These are phyloP conservation scores for Ceratocystis colombiana DNA, from an alignment of 2,329 filamentous ascomycete genomes.

Conservation along the genomic window DNA sequence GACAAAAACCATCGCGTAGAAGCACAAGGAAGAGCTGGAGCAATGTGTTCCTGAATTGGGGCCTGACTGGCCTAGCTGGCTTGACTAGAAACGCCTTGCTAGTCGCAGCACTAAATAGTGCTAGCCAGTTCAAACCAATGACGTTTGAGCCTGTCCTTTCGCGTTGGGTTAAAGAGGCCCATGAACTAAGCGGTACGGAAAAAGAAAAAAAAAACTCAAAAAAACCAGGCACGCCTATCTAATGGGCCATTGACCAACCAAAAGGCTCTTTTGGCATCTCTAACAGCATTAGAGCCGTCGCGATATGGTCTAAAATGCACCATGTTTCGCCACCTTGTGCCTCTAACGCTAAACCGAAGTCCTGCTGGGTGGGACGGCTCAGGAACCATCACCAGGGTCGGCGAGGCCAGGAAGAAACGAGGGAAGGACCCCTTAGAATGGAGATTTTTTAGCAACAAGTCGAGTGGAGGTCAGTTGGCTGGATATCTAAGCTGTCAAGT, in stretches of 20 bases:
- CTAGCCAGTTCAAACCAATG: not conserved
- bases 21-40: not conserved
- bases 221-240: not conserved
- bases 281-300: not conserved
- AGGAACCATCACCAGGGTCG: constrained; percentile 13
- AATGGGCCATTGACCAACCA: not conserved
- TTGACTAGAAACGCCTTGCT: not conserved
- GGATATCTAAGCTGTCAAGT: no score
- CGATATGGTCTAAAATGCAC: not conserved
- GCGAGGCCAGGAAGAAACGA: constrained; percentile 1
- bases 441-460: not conserved
- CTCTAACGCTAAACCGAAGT: constrained; percentile 1
- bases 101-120: not conserved
- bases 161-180: not conserved
- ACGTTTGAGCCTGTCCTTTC: not conserved
- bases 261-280: constrained; percentile 9
- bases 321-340: constrained; percentile 7
- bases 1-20: not conserved
- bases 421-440: constrained; percentile 11
- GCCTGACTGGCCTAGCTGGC: no score
- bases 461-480: not conserved
- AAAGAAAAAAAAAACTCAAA: no score
- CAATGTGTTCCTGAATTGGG: not conserved
- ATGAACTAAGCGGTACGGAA: not conserved
- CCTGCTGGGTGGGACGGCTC: not conserved